phyloP scores from a whole-genome alignment of 2,329 filamentous ascomycete genomes.

The Blumeria hordei region DNA sequence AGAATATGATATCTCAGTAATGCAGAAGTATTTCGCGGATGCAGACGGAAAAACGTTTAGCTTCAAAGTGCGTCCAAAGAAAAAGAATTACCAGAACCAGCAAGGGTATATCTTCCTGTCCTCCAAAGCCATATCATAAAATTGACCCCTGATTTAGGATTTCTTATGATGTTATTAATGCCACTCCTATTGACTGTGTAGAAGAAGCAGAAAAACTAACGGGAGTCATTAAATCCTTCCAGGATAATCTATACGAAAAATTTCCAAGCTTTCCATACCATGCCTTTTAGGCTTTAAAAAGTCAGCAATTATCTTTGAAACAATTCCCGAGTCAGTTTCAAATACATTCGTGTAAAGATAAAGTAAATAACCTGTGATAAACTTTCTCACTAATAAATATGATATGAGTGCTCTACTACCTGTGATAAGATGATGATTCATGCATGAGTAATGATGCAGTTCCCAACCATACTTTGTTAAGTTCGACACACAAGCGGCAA shows the following conservation, averaged over 20 bases:
- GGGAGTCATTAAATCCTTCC: conserved; percentile 46
- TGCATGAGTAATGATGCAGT: no score
- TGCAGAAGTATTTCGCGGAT: conserved; percentile 42
- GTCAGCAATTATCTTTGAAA: no score
- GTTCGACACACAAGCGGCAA: no score
- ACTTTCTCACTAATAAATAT: background rate
- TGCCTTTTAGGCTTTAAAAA: no score
- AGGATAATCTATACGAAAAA: conserved; percentile 4
- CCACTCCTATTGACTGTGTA: conserved; percentile 48
- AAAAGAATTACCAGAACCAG: conserved; percentile 71
- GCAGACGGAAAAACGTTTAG: conserved; percentile 66
- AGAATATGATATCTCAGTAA: conserved; percentile 44
- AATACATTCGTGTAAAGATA: background rate
- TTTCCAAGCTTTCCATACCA: background rate
- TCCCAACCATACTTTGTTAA: no score
- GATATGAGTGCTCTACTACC: no score
- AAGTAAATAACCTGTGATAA: background rate
- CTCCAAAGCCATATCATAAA: background rate
- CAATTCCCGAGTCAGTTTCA: background rate
- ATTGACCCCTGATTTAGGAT: conserved; percentile 28
- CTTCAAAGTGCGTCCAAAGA: conserved; percentile 72
- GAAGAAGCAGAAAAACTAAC: conserved; percentile 55
- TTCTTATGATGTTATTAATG: conserved; percentile 63
- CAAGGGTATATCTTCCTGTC: conserved; percentile 42
- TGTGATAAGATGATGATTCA: no score